Conservation (phyloP, 495 filamentous ascomycete genomes). For the Lasiosphaeriaceae sp. region DNA sequence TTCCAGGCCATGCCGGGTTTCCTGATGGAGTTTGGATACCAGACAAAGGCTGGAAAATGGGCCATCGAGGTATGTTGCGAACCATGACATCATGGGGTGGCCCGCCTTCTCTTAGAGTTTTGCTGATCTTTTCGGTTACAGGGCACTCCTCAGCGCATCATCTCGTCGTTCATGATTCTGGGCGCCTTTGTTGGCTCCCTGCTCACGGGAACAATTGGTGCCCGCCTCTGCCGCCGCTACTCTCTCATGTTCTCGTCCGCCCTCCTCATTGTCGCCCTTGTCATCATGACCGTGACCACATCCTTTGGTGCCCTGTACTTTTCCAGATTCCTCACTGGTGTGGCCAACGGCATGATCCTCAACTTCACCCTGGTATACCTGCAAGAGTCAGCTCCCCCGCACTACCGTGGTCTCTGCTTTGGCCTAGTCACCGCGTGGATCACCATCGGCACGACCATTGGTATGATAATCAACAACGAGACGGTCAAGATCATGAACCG, state of each 20-base stretch:
- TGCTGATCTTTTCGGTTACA: conserved; percentile 44
- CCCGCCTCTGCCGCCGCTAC: conserved; percentile 35
- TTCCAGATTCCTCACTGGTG: conserved; percentile 44
- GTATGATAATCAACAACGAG: conserved; percentile 51
- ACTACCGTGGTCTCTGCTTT: conserved; percentile 45
- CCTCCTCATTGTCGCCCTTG: conserved; percentile 38
- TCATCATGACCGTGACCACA: conserved; percentile 47
- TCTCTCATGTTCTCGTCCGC: conserved; percentile 40
- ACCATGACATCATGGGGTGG: no score
- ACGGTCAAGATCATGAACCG: conserved; percentile 38
- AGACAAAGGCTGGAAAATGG: no score
- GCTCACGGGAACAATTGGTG: conserved; percentile 43
- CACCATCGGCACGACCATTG: conserved; percentile 46
- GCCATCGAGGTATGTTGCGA: no score
- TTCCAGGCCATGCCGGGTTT: conserved; percentile 45
- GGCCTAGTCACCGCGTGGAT: conserved; percentile 31
- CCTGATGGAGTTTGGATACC: not conserved
- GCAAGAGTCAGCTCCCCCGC: conserved; percentile 37
- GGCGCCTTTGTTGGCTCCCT: conserved; percentile 49
- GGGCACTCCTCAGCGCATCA: conserved; percentile 47
- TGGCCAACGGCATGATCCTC: conserved; percentile 48
- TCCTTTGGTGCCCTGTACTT: conserved; percentile 44
- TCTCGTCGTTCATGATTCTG: conserved; percentile 49
- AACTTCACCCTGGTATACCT: conserved; percentile 53
- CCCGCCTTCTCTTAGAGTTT: conserved; percentile 38